Percentiles rank a stretch among this genome's conserved stretches.
Conservation (phyloP, 768 basidiomycete genomes). For the Pisolithus sp. region DNA sequence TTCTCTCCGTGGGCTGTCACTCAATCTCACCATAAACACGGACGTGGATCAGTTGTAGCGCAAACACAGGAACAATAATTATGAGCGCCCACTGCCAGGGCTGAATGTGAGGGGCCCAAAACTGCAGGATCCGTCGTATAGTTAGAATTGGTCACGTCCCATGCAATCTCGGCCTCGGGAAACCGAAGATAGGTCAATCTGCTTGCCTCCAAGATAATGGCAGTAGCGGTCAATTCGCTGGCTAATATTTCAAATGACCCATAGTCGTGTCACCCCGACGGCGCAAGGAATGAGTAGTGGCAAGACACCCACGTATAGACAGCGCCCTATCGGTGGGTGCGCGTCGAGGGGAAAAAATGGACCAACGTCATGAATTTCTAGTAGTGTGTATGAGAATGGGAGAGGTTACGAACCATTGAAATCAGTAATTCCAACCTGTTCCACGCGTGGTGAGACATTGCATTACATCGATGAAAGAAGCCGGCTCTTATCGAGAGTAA, state of each 20-base stretch:
- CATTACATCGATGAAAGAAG: not conserved
- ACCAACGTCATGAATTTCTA: slow-evolving; percentile 9
- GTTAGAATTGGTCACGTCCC: not conserved
- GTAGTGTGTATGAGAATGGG: slow-evolving; percentile 11
- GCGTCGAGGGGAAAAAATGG: not conserved
- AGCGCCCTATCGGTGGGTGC: slow-evolving; percentile 24
- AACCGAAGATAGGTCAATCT: not conserved
- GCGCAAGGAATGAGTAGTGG: not conserved
- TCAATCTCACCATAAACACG: slow-evolving; percentile 43
- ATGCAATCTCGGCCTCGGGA: not conserved
- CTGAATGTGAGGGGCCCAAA: slow-evolving; percentile 42
- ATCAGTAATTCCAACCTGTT: slow-evolving; percentile 54
- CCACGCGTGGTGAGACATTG: not conserved
- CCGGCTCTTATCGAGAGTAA: slow-evolving; percentile 40
- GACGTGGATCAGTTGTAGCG: slow-evolving; percentile 49
- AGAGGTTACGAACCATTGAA: slow-evolving; percentile 35
- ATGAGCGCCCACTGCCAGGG: slow-evolving; percentile 53
- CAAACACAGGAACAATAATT: slow-evolving; percentile 48
- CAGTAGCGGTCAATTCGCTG: slow-evolving; percentile 53
- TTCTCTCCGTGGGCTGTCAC: not conserved
- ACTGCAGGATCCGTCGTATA: slow-evolving; percentile 14
- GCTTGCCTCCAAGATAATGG: slow-evolving; percentile 42
- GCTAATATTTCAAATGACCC: slow-evolving; percentile 29
- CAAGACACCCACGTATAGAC: slow-evolving; percentile 30
- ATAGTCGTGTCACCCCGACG: not conserved